phyloP scores from a whole-genome alignment of 208 protist species.

The Leishmania mexicana region DNA sequence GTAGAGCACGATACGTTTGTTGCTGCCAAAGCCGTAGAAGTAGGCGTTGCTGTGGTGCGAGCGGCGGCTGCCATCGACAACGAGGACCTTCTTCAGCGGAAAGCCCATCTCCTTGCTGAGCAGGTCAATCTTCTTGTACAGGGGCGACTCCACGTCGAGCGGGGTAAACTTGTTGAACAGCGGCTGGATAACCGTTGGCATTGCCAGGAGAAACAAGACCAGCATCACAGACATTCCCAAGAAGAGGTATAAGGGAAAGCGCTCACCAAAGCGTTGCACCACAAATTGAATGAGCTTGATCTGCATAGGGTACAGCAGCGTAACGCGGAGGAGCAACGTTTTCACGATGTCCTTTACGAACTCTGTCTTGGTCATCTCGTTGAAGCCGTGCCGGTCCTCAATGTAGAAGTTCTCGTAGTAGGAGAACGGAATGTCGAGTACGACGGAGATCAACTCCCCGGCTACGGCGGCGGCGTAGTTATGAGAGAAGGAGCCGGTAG shows the following conservation, averaged over 20 bases:
- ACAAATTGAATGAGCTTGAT: slow-evolving; percentile 63
- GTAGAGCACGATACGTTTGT: slow-evolving; percentile 91
- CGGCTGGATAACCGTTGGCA: slow-evolving; percentile 80
- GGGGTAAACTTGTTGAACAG: slow-evolving; percentile 90
- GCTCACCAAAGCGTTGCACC: slow-evolving; percentile 67
- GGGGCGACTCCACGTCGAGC: slow-evolving; percentile 36
- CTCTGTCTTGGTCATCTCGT: slow-evolving; percentile 73
- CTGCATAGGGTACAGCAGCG: slow-evolving; percentile 51
- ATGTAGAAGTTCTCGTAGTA: slow-evolving; percentile 86
- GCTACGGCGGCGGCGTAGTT: slow-evolving; percentile 44
- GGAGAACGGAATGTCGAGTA: slow-evolving; percentile 62
- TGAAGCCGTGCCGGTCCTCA: slow-evolving; percentile 88
- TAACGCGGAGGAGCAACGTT: slow-evolving; percentile 47
- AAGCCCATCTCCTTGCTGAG: slow-evolving; percentile 59
- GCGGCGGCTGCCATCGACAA: slow-evolving; percentile 78
- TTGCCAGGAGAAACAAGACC: slow-evolving; percentile 54
- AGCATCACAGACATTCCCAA: slow-evolving; percentile 35
- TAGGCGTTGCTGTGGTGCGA: slow-evolving; percentile 90
- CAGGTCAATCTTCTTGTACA: slow-evolving; percentile 55
- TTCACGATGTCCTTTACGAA: slow-evolving; percentile 79
- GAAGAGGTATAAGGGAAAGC: slow-evolving; percentile 86
- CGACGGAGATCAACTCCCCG: slow-evolving; percentile 40
- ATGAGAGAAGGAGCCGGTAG: slow-evolving; percentile 59
- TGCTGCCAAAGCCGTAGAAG: slow-evolving; percentile 86
- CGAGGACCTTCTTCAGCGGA: slow-evolving; percentile 71